Percentiles rank a stretch among this genome's conserved stretches.
Evolutionary conservation across 2,329 filamentous ascomycete species (phyloP).

Genomic region (Stromatinia cepivora): DNA sequence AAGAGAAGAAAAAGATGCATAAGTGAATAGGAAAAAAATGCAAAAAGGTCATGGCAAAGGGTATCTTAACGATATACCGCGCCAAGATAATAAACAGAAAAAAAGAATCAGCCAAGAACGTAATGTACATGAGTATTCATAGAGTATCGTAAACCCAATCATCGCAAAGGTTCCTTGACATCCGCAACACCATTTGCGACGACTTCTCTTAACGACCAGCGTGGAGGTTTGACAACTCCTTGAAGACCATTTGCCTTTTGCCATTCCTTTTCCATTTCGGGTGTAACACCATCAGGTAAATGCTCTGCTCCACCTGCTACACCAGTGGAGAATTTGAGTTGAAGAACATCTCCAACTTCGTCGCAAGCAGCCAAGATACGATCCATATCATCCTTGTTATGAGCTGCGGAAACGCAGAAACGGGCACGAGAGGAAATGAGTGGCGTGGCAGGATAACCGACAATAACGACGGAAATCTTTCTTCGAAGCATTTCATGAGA

Average conservation of each 20-base stretch:
- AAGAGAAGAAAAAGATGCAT: conserved; percentile 9
- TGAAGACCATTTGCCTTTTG: conserved; percentile 56
- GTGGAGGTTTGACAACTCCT: conserved; percentile 55
- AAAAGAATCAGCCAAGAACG: conserved; percentile 18
- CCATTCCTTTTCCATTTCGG: conserved; percentile 72
- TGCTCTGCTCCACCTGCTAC: conserved; percentile 84
- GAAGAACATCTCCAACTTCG: conserved; percentile 85
- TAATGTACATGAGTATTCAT: conserved; percentile 24
- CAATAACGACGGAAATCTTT: conserved; percentile 96
- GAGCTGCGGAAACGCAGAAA: conserved; percentile 92
- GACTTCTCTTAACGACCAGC: conserved; percentile 72
- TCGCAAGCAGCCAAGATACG: conserved; percentile 85
- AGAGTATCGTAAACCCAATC: conserved; percentile 33
- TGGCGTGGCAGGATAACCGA: conserved; percentile 94
- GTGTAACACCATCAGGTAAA: conserved; percentile 67
- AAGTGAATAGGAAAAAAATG: conserved; percentile 14
- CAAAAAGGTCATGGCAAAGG: conserved; percentile 18
- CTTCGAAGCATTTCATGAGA: conserved; percentile 98
- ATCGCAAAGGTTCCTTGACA: conserved; percentile 62
- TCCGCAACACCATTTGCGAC: conserved; percentile 69
- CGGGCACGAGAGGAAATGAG: conserved; percentile 91
- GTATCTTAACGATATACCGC: conserved; percentile 23
- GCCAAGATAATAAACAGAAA: conserved; percentile 21
- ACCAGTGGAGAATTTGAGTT: conserved; percentile 96
- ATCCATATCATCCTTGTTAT: conserved; percentile 98